Percentiles rank a stretch among this genome's conserved stretches.
Conservation (phyloP, 768 basidiomycete genomes). For the Phylloporus sp. region DNA sequence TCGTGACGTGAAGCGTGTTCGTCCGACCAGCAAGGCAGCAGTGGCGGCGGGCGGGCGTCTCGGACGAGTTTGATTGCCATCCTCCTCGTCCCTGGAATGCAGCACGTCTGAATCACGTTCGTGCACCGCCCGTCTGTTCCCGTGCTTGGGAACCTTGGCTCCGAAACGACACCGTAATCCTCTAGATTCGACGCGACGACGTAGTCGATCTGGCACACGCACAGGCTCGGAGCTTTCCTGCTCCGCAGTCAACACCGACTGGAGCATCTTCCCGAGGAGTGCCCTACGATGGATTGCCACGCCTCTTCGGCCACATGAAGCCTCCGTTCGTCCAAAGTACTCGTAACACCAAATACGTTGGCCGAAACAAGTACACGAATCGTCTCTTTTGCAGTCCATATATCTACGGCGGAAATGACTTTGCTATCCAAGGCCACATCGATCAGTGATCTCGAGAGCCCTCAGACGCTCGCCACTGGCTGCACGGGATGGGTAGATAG, state of each 20-base stretch:
- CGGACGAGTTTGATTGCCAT: slow-evolving; percentile 3
- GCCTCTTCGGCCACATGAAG: not conserved
- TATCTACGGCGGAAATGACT: slow-evolving; percentile 24
- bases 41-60: slow-evolving; percentile 9
- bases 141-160: not conserved
- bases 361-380: slow-evolving; percentile 10
- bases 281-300: not conserved
- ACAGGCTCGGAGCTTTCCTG: too few relatives aligned
- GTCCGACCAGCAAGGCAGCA: slow-evolving; percentile 22
- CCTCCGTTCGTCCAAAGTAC: slow-evolving; percentile 1
- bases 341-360: slow-evolving; percentile 9
- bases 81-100: slow-evolving; percentile 5
- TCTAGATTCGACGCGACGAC: slow-evolving; percentile 1
- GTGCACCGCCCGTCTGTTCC: slow-evolving; percentile 3
- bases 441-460: slow-evolving; percentile 17
- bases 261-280: not conserved
- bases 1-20: slow-evolving; percentile 6
- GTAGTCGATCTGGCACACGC: slow-evolving; percentile 5
- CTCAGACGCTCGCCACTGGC: slow-evolving; percentile 11
- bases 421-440: slow-evolving; percentile 11
- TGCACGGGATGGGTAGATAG: slow-evolving; percentile 5
- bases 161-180: not conserved
- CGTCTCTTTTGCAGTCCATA: not conserved
- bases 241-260: not conserved
- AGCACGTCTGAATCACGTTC: not conserved